Conservation (phyloP, 2,329 filamentous ascomycete species). For the Verticillium longisporum region DNA sequence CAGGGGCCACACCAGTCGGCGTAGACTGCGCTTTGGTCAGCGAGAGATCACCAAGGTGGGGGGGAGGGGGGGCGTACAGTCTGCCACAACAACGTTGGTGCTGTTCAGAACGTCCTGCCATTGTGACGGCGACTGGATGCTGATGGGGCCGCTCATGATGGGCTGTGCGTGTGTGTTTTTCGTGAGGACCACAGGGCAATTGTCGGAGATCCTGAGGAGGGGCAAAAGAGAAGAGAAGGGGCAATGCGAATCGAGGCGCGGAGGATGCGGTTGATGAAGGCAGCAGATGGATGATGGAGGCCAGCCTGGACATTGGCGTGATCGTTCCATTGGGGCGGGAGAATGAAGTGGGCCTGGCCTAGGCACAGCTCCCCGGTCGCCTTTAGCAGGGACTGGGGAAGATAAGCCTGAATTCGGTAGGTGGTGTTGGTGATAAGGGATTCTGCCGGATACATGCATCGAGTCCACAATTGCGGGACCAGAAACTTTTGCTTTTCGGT, state of each 20-base stretch:
- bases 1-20: conserved; percentile 94
- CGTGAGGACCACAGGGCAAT: not conserved
- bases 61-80: conserved; percentile 58
- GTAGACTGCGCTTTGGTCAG: conserved; percentile 57
- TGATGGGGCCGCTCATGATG: conserved; percentile 40
- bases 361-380: not conserved
- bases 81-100: conserved; percentile 76
- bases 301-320: not conserved
- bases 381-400: not conserved
- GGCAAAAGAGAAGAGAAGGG: not conserved
- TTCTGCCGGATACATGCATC: not conserved
- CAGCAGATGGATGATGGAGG: not conserved
- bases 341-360: not conserved
- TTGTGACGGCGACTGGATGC: conserved; percentile 60
- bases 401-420: not conserved
- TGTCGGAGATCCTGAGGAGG: not conserved
- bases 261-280: not conserved
- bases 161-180: not conserved
- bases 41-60: conserved; percentile 11
- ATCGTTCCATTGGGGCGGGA: not conserved
- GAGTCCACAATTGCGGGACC: not conserved
- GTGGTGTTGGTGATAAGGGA: not conserved
- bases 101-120: conserved; percentile 66
- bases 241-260: not conserved
- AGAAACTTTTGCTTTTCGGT: not conserved